A percentile compares a stretch with the other conserved stretches of the same genome.
These are phyloP conservation scores for Cubamyces sp. DNA, from an alignment of 768 basidiomycete genomes.

Conservation along the genomic window DNA sequence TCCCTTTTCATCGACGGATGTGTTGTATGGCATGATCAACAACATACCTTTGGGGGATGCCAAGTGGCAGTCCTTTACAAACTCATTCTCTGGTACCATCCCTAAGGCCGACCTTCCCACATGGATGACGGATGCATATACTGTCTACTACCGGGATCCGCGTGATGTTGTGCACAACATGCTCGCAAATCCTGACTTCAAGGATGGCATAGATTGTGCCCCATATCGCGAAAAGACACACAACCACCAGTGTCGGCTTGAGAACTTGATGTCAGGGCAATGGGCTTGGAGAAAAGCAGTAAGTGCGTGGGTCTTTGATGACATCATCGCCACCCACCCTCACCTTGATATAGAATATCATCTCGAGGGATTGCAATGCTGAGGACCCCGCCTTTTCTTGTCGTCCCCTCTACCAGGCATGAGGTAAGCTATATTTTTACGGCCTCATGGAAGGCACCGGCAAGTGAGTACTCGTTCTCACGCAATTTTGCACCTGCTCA, in stretches of 20 bases:
- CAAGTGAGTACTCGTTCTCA: too few relatives aligned
- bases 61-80: slow-evolving; percentile 41
- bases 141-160: slow-evolving; percentile 31
- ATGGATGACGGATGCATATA: slow-evolving; percentile 34
- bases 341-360: too few relatives aligned
- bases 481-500: too few relatives aligned
- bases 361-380: too few relatives aligned
- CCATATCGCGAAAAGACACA: slow-evolving; percentile 24
- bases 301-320: too few relatives aligned
- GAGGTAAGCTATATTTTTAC: too few relatives aligned
- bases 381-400: too few relatives aligned
- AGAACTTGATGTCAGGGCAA: slow-evolving; percentile 33
- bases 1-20: slow-evolving; percentile 35
- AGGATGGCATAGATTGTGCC: slow-evolving; percentile 29
- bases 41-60: slow-evolving; percentile 38
- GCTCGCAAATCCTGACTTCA: slow-evolving; percentile 30
- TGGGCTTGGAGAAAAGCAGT: slow-evolving; percentile 40
- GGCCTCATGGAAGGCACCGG: too few relatives aligned
- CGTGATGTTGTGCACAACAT: slow-evolving; percentile 25
- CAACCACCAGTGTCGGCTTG: slow-evolving; percentile 20
- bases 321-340: too few relatives aligned
- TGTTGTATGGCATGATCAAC: slow-evolving; percentile 42
- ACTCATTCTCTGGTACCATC: slow-evolving; percentile 30
- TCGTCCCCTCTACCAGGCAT: too few relatives aligned
- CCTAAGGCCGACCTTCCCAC: slow-evolving; percentile 20